Percentiles rank a stretch among this genome's conserved stretches.
Conservation (phyloP, 169 alveolate genomes). For the Perkinsus chesapeaki region DNA sequence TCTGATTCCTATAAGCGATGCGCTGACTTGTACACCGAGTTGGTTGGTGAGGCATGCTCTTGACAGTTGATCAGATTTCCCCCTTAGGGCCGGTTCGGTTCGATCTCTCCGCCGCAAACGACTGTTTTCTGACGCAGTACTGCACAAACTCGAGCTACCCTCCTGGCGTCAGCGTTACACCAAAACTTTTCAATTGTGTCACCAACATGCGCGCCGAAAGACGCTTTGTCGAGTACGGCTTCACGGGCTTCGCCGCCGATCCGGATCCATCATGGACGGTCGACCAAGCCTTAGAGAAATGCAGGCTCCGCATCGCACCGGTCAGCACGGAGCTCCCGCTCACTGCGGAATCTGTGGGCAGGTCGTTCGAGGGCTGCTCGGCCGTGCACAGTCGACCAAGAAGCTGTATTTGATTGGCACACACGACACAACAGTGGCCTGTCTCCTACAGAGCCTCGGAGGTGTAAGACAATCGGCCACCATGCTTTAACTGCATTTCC, state of each 20-base stretch:
- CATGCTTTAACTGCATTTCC: background rate
- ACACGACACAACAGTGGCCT: background rate
- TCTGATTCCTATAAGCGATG: background rate
- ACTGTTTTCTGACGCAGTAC: background rate
- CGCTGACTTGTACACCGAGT: background rate
- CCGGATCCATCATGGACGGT: background rate
- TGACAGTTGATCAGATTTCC: background rate
- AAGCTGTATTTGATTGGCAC: background rate
- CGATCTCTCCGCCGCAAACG: background rate
- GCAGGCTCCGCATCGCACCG: background rate
- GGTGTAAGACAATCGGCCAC: background rate
- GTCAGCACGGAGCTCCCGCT: background rate
- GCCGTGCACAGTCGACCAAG: background rate
- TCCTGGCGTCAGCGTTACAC: background rate
- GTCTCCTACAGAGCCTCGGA: background rate
- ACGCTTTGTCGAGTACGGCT: conserved; percentile 2
- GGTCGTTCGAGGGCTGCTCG: background rate
- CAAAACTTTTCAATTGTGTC: background rate
- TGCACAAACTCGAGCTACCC: background rate
- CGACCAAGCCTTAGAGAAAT: background rate
- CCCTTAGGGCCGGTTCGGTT: background rate
- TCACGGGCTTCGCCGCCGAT: background rate
- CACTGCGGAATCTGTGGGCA: background rate
- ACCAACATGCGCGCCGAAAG: background rate
- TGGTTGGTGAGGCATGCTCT: background rate